phyloP scores from a whole-genome alignment of 768 basidiomycete species.

The Phlebiopsis gigantea region DNA sequence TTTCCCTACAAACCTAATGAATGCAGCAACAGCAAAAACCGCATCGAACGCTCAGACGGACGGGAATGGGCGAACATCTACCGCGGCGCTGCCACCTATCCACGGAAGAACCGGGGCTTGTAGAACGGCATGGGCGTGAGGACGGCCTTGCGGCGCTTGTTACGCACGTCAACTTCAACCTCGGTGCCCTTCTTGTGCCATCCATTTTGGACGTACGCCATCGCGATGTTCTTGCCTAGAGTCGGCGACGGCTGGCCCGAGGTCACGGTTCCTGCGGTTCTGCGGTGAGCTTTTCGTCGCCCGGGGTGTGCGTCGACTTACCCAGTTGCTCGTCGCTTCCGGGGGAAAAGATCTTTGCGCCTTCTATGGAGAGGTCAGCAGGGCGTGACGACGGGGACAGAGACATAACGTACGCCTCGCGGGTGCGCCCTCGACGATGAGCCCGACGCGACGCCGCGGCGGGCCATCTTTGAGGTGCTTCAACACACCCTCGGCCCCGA shows the following conservation, averaged over 20 bases:
- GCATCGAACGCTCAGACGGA: too few relatives aligned
- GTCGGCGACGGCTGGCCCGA: slow-evolving; percentile 96
- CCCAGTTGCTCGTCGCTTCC: slow-evolving; percentile 55
- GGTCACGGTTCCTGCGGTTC: slow-evolving; percentile 70
- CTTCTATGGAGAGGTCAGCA: slow-evolving; percentile 44
- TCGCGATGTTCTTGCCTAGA: slow-evolving; percentile 86
- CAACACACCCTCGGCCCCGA: slow-evolving; percentile 70
- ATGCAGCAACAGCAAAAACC: too few relatives aligned
- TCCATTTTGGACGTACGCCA: slow-evolving; percentile 84
- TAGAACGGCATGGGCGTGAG: slow-evolving; percentile 88
- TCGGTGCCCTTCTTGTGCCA: slow-evolving; percentile 90
- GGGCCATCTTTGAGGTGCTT: slow-evolving; percentile 80
- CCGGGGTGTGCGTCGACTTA: slow-evolving; percentile 32
- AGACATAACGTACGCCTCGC: slow-evolving; percentile 60
- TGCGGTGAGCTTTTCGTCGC: too few relatives aligned
- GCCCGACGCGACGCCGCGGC: slow-evolving; percentile 69
- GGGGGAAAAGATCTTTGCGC: slow-evolving; percentile 65
- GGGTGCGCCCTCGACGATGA: slow-evolving; percentile 79
- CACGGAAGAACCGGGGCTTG: slow-evolving; percentile 76
- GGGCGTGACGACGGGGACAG: neutral
- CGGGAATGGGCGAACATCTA: slow-evolving; percentile 1
- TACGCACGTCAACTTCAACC: slow-evolving; percentile 80
- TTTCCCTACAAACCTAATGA: too few relatives aligned
- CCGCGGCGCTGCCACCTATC: slow-evolving; percentile 23
- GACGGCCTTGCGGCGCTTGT: slow-evolving; percentile 67